These are phyloP conservation scores for Isabelozyma pseudorhagii DNA, from an alignment of 805 yeast genomes.

Conservation along the genomic window DNA sequence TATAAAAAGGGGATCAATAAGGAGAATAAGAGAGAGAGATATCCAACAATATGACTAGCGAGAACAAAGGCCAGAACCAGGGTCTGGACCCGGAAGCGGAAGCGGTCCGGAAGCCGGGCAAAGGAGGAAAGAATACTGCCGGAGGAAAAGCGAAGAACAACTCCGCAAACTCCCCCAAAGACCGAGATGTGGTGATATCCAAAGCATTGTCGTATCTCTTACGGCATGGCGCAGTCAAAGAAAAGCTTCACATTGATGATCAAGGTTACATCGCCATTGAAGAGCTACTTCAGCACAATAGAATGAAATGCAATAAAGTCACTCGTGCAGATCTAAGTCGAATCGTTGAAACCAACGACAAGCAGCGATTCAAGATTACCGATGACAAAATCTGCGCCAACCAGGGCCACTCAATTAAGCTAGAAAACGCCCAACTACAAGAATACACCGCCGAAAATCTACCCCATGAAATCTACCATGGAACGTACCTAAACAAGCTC, in stretches of 20 bases:
- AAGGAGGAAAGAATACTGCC: not conserved
- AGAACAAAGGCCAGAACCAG: no score
- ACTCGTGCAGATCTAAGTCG: constrained; percentile 55
- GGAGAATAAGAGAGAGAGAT: no score
- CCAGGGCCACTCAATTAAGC: constrained; percentile 81
- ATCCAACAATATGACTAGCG: no score
- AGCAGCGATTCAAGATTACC: constrained; percentile 62
- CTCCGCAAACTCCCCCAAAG: constrained; percentile 6
- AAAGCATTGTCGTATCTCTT: constrained; percentile 72
- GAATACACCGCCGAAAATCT: constrained; percentile 39
- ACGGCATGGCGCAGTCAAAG: constrained; percentile 81
- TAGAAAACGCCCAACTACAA: constrained; percentile 40
- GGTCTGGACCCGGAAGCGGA: no score
- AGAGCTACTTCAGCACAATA: constrained; percentile 52
- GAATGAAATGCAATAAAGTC: constrained; percentile 54
- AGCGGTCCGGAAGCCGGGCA: no score
- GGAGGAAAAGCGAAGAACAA: not conserved
- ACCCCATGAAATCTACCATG: constrained; percentile 68
- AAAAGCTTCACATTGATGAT: constrained; percentile 58
- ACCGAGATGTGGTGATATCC: constrained; percentile 57
- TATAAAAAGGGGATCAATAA: no score
- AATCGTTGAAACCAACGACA: constrained; percentile 64
- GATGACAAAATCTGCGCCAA: constrained; percentile 68
- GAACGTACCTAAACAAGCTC: constrained; percentile 58
- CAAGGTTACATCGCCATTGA: constrained; percentile 63